Percentiles rank a stretch among this genome's conserved stretches.
Evolutionary conservation across 495 filamentous ascomycete species (phyloP).

Genomic region (Hyaloscypha finlandica): DNA sequence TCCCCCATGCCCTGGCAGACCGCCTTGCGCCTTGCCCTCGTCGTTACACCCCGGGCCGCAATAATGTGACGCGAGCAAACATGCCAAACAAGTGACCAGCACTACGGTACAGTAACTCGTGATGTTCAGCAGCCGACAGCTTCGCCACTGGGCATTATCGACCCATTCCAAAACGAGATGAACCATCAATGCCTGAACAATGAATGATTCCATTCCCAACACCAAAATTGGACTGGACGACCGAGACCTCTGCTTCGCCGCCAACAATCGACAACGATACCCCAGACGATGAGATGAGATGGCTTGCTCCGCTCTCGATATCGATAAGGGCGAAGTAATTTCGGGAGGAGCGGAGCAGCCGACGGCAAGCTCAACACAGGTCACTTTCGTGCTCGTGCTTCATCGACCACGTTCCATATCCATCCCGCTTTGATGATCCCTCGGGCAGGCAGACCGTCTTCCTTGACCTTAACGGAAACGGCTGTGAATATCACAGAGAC

Average conservation of each 20-base stretch:
- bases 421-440: not conserved
- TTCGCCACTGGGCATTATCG: slow-evolving; percentile 11
- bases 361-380: not conserved
- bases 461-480: not conserved
- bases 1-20: too few species aligned
- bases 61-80: not conserved
- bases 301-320: not conserved
- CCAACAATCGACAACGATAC: slow-evolving; percentile 12
- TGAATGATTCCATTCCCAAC: too few species aligned
- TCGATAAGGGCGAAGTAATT: slow-evolving; percentile 15
- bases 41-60: too few species aligned
- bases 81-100: not conserved
- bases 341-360: slow-evolving; percentile 1
- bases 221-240: not conserved
- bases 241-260: slow-evolving; percentile 3
- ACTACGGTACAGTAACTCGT: too few species aligned
- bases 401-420: not conserved
- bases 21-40: too few species aligned
- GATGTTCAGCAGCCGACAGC: not conserved
- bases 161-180: slow-evolving; percentile 4
- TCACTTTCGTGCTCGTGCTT: slow-evolving; percentile 16
- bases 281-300: slow-evolving; percentile 1
- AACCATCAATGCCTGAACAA: not conserved
- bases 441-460: slow-evolving; percentile 8
- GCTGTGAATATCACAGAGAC: slow-evolving; percentile 6